Evolutionary conservation across 208 protist genomes (phyloP).

Genomic region (Leishmania aethiopica): DNA sequence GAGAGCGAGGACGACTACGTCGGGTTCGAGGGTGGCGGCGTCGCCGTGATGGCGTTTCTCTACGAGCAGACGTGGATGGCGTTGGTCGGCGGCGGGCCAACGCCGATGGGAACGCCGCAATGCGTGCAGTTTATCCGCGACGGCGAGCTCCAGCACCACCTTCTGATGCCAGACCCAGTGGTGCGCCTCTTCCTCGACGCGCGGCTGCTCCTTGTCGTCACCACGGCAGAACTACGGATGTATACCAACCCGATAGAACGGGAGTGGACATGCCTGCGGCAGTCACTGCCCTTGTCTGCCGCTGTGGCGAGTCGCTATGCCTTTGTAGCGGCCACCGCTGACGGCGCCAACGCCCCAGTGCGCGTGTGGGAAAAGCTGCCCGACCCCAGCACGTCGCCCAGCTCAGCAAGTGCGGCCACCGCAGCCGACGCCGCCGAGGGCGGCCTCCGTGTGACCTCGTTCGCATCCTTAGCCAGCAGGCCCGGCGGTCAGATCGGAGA

Average conservation of each 20-base stretch:
- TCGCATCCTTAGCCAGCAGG: background rate
- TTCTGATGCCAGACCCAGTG: constrained; percentile 26
- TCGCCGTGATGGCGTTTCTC: constrained; percentile 65
- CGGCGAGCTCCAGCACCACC: constrained; percentile 13
- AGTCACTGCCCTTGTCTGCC: constrained; percentile 8
- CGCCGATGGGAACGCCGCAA: constrained; percentile 46
- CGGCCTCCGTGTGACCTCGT: background rate
- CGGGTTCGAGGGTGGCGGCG: constrained; percentile 43
- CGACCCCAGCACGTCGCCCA: background rate
- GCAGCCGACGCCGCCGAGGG: constrained; percentile 1
- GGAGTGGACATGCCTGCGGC: constrained; percentile 26
- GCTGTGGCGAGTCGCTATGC: constrained; percentile 13
- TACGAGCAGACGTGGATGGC: constrained; percentile 64
- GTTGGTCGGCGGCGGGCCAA: constrained; percentile 60
- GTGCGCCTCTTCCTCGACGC: constrained; percentile 36
- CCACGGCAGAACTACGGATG: constrained; percentile 34
- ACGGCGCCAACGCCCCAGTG: background rate
- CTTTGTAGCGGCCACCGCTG: background rate
- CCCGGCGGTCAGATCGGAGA: background rate
- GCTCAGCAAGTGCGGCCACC: background rate
- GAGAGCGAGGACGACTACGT: constrained; percentile 19
- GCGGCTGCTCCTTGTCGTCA: constrained; percentile 42
- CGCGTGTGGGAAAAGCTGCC: constrained; percentile 7
- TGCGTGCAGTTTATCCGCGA: constrained; percentile 26
- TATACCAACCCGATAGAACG: constrained; percentile 49